Conservation (phyloP, 257 asterid genomes). For the Fraxinus quadrangulata region DNA sequence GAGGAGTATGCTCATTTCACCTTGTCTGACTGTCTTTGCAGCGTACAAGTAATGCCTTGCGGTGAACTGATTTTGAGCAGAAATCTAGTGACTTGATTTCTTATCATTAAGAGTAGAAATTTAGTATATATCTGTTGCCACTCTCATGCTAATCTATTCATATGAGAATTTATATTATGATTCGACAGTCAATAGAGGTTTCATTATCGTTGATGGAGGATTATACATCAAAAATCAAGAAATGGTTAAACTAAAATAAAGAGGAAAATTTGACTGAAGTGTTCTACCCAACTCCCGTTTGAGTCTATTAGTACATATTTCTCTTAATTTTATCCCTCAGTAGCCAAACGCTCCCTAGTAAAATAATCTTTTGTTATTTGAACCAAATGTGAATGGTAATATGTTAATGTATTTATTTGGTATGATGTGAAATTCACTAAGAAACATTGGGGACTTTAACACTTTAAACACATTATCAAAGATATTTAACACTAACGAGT, state of each 20-base stretch:
- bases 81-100: neutral
- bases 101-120: neutral
- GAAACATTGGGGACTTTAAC: neutral
- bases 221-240: neutral
- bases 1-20: neutral
- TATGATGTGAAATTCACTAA: neutral
- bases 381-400: neutral
- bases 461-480: neutral
- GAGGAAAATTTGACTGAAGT: neutral
- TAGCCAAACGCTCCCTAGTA: neutral
- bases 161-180: neutral
- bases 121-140: neutral
- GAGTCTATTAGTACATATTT: too few species aligned
- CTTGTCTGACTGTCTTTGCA: neutral
- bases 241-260: neutral
- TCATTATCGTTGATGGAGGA: too few species aligned
- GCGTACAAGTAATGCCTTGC: neutral
- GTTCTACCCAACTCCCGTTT: too few species aligned
- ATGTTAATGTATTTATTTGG: neutral
- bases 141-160: neutral
- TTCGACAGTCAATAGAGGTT: neutral
- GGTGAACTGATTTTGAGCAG: neutral
- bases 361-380: neutral
- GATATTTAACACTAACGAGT: neutral
- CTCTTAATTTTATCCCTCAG: too few species aligned